Evolutionary conservation across 164 flowering plant species (phyloP).

Genomic region (Berberis vulgaris): DNA sequence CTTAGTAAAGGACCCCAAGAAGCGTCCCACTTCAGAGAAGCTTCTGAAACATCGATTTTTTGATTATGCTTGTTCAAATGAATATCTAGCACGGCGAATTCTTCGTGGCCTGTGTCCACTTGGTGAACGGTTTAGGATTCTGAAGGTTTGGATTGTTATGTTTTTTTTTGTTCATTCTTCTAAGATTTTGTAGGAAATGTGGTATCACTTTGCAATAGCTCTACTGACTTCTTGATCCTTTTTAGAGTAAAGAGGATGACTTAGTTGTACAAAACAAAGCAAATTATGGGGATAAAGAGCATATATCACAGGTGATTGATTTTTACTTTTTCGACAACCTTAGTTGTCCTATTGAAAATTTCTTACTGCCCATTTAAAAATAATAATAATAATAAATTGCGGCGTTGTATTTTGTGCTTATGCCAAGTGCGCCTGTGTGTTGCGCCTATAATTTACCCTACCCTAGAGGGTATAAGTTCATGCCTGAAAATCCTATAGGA

Average conservation of each 20-base stretch:
- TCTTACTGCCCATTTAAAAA: no score
- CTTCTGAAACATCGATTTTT: constrained; percentile 67
- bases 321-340: neutral
- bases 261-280: constrained; percentile 92
- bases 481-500: no score
- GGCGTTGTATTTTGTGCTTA: no score
- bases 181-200: no score
- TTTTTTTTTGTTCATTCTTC: no score
- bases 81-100: neutral
- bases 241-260: constrained; percentile 75
- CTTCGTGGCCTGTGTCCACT: neutral
- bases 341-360: neutral
- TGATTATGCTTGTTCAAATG: neutral
- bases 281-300: constrained; percentile 86
- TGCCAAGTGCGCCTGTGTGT: no score
- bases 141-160: neutral
- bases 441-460: no score
- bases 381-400: no score
- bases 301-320: constrained; percentile 73
- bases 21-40: constrained; percentile 84
- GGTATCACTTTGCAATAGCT: no score
- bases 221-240: no score
- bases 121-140: neutral
- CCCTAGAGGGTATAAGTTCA: no score
- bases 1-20: constrained; percentile 88